Base-by-base conservation (phyloP, 2,329 filamentous ascomycete species). In the Botrytis medusae region DNA sequence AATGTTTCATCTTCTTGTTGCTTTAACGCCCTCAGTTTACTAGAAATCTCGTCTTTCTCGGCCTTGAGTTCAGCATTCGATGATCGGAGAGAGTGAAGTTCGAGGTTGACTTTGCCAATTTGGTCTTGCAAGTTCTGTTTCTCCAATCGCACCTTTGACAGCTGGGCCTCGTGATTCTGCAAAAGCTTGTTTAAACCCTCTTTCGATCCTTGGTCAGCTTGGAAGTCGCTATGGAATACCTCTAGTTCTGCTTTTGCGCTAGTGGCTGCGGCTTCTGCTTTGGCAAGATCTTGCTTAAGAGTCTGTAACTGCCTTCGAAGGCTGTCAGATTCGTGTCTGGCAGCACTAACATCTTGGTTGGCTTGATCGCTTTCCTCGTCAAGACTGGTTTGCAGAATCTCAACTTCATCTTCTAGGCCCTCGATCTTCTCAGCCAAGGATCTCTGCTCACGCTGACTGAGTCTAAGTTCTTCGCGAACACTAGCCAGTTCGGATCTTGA, bases 371-470 rank as follows among this genome's bases (percentile, higher is more conserved):
- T 87, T 80, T 92, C 90, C 68, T 92, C 90, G 68, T 83, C 82
- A 20, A 83, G 73, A 42, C 80, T 81, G n/a, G 80, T 81, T 80
- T 94, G 91, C 22, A 95, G 83, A 42, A 93, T 88, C 71, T 93
- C 90, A n/a, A 94, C 86, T 80, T 94, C 92, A 76, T 94, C 92
- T 79, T 95, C 91, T 32, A 95, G 81, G 12, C 87, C 86, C 73
- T 92, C 88, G 2, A 90, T 84, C 80, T 90, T 93, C 76, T 92
- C 90, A 67, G 85, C 84, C 74, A 93, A 85, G 0, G 85, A 81
- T 76, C 89, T 87, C 79, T 89, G 87, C 76, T 91, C 89, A 34
- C 91, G 86, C 76, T 90, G 88, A 40, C 88, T 88, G 68, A 91
- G 85, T n/a, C 92, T 88, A 14, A 94, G 85, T 72, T 94, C 90